A percentile compares a stretch with the other conserved stretches of the same genome.
These are phyloP conservation scores for Phylloporus gajari DNA, from an alignment of 1,284 basidiomycete genomes.

Conservation along the genomic window DNA sequence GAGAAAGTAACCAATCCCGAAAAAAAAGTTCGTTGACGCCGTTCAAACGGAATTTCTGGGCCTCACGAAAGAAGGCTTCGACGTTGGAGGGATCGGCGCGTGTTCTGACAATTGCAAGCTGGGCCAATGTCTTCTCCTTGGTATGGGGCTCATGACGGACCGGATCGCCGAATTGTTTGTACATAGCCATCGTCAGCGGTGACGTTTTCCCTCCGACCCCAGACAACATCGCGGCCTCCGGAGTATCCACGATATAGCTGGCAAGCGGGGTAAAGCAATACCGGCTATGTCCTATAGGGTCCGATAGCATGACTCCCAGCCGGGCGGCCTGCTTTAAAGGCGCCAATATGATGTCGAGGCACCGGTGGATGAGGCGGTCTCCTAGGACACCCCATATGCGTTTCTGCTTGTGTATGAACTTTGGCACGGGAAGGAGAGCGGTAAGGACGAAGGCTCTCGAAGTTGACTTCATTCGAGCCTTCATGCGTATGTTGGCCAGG, in stretches of 20 bases:
- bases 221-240: conserved; percentile 13
- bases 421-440: conserved; percentile 9
- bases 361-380: conserved; percentile 7
- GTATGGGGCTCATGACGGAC: conserved; percentile 4
- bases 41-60: conserved; percentile 6
- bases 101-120: not conserved
- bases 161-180: conserved; percentile 13
- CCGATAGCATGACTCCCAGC: conserved; percentile 6
- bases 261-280: conserved; percentile 16
- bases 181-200: conserved; percentile 11
- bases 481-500: too few species aligned
- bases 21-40: conserved; percentile 8
- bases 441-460: conserved; percentile 9
- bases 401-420: conserved; percentile 14
- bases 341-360: conserved; percentile 8
- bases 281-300: not conserved
- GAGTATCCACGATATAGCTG: conserved; percentile 13
- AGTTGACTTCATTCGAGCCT: too few species aligned
- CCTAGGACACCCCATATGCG: conserved; percentile 5
- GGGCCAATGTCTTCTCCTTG: conserved; percentile 1
- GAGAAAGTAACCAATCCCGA: not conserved
- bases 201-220: conserved; percentile 12
- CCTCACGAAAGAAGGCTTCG: conserved; percentile 1
- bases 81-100: not conserved
- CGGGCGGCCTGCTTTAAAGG: conserved; percentile 9